These are phyloP conservation scores for Oxyria digyna DNA, from an alignment of 148 eudicot genomes.

Conservation along the genomic window DNA sequence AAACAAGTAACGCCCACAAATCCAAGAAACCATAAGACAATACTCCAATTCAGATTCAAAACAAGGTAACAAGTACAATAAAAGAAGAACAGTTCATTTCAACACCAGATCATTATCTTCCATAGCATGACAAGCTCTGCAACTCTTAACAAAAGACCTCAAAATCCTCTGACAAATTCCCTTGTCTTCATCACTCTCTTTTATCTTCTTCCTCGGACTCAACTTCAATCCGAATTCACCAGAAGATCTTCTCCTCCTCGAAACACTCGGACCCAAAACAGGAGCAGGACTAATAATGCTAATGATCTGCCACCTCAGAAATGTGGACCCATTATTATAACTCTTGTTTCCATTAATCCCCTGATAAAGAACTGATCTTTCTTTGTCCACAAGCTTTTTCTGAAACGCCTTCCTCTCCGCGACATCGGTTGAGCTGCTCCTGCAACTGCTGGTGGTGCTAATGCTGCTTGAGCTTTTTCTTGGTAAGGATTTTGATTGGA, in stretches of 20 bases:
- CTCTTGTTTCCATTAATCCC: neutral
- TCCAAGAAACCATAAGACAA: neutral
- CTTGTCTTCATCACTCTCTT: neutral
- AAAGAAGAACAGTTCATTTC: neutral
- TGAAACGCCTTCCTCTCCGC: constrained; percentile 22
- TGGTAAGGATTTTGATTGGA: constrained; percentile 20
- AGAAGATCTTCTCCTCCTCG: constrained; percentile 20
- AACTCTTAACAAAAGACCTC: constrained; percentile 41
- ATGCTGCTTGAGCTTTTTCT: constrained; percentile 22
- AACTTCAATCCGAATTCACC: constrained; percentile 1
- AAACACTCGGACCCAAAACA: constrained; percentile 30
- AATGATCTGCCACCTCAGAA: constrained; percentile 45
- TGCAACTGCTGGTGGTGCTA: constrained; percentile 18
- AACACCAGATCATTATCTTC: constrained; percentile 8
- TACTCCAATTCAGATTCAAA: neutral
- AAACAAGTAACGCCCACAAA: neutral
- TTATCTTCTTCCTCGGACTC: constrained; percentile 15
- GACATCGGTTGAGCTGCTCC: constrained; percentile 27
- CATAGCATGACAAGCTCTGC: constrained; percentile 73
- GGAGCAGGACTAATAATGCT: constrained; percentile 22
- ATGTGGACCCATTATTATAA: neutral
- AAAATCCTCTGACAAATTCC: constrained; percentile 38
- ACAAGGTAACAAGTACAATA: neutral
- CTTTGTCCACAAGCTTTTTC: neutral
- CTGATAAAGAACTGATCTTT: neutral